These are phyloP conservation scores for Auricularia heimuer DNA, from an alignment of 768 basidiomycete species.

Conservation along the genomic window DNA sequence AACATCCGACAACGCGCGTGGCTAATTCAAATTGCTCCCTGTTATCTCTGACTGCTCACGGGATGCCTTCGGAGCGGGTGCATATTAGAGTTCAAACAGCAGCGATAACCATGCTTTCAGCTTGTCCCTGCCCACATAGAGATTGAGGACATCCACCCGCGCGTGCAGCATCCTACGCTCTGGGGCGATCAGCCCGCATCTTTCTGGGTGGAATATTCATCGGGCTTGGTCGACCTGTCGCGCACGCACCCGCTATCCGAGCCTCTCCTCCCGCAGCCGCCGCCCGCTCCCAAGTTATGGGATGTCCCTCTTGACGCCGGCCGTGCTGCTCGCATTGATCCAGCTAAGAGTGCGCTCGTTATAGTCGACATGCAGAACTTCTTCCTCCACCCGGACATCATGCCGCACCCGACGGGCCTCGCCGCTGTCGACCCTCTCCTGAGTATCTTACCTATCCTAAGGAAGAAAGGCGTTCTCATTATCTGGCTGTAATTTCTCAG, in stretches of 20 bases:
- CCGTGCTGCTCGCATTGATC: constrained; percentile 41
- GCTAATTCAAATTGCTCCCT: too few relatives aligned
- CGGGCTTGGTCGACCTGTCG: constrained; percentile 52
- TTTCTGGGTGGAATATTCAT: constrained; percentile 65
- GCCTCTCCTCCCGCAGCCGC: constrained; percentile 19
- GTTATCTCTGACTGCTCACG: too few relatives aligned
- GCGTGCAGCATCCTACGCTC: background rate
- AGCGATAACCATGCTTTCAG: background rate
- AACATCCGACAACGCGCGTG: too few relatives aligned
- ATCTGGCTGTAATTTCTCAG: constrained; percentile 46
- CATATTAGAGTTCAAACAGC: background rate
- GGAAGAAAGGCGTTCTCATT: constrained; percentile 43
- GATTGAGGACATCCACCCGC: background rate
- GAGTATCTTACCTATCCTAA: constrained; percentile 37
- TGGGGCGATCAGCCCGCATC: constrained; percentile 18
- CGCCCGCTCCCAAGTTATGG: constrained; percentile 28
- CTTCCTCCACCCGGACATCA: constrained; percentile 54
- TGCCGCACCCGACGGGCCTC: constrained; percentile 44
- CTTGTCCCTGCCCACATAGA: background rate
- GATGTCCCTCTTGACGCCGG: constrained; percentile 48
- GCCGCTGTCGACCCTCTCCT: constrained; percentile 47
- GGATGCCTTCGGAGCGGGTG: too few relatives aligned
- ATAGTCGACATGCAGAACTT: constrained; percentile 71
- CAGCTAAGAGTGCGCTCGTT: constrained; percentile 42
- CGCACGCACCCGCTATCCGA: constrained; percentile 26